phyloP scores from a whole-genome alignment of 1,139 yeast genomes.

The Meyerozyma guilliermondii region DNA sequence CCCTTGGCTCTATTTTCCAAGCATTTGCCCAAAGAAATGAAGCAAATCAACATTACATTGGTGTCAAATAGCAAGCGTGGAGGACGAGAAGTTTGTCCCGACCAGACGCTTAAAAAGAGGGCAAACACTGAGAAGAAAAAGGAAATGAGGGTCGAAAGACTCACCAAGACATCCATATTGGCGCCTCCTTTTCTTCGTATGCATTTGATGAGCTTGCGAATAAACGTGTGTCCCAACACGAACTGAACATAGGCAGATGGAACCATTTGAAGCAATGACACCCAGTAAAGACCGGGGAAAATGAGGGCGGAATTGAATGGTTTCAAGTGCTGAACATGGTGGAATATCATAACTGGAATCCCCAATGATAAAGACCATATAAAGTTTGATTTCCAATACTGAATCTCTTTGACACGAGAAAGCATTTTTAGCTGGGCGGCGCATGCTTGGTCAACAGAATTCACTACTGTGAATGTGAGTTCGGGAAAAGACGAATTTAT shows the following conservation, averaged over 20 bases:
- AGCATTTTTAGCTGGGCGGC: slow-evolving; percentile 65
- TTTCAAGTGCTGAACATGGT: slow-evolving; percentile 36
- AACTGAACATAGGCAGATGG: slow-evolving; percentile 69
- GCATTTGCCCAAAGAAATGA: slow-evolving; percentile 86
- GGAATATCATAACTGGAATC: slow-evolving; percentile 55
- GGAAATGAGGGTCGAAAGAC: slow-evolving; percentile 77
- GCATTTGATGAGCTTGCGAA: slow-evolving; percentile 61
- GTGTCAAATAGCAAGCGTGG: slow-evolving; percentile 87
- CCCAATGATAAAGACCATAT: slow-evolving; percentile 50
- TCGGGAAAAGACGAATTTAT: slow-evolving; percentile 22
- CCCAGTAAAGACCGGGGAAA: slow-evolving; percentile 52
- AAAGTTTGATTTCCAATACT: slow-evolving; percentile 60
- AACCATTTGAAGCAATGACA: slow-evolving; percentile 56
- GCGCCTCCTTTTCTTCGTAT: slow-evolving; percentile 63
- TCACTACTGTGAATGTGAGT: slow-evolving; percentile 36
- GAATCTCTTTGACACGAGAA: slow-evolving; percentile 66
- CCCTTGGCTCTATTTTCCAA: slow-evolving; percentile 92
- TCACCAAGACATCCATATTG: slow-evolving; percentile 94
- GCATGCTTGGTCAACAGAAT: slow-evolving; percentile 41
- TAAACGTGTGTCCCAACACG: slow-evolving; percentile 59
- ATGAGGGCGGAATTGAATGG: slow-evolving; percentile 22
- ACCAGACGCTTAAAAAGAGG: slow-evolving; percentile 39
- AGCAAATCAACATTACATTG: slow-evolving; percentile 74
- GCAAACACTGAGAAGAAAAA: slow-evolving; percentile 68
- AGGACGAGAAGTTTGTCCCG: slow-evolving; percentile 29